Percentiles rank a stretch among this genome's conserved stretches.
Evolutionary conservation across 78 protist genomes (phyloP).

Genomic region (Bodo saltans): DNA sequence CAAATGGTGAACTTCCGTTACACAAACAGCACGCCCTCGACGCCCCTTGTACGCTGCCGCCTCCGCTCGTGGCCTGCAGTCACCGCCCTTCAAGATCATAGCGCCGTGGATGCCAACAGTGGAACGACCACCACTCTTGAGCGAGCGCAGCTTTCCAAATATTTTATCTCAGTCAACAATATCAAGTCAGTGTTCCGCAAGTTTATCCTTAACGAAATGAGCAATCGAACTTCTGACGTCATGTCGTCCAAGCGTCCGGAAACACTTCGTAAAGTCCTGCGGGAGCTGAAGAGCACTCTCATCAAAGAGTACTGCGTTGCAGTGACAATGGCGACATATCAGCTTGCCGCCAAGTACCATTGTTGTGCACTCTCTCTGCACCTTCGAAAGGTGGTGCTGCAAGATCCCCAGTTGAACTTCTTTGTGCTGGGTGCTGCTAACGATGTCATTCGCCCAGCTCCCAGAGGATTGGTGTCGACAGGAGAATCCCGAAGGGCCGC

Average conservation of each 20-base stretch:
- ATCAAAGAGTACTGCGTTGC: constrained; percentile 3
- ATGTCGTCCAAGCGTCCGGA: constrained; percentile 11
- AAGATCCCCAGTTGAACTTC: background rate
- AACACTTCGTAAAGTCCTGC: background rate
- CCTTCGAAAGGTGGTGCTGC: background rate
- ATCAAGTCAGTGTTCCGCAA: constrained; percentile 8
- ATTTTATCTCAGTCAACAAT: constrained; percentile 23
- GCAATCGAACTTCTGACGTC: background rate
- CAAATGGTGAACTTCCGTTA: too few relatives aligned
- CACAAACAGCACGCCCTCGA: too few relatives aligned
- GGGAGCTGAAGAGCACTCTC: constrained; percentile 7
- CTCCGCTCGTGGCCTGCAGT: too few relatives aligned
- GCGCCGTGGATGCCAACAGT: background rate
- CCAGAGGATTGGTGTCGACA: background rate
- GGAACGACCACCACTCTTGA: background rate
- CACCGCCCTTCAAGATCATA: background rate
- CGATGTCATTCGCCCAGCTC: background rate
- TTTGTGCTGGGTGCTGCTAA: background rate
- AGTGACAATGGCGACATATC: background rate
- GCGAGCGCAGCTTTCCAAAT: background rate
- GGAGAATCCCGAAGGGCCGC: background rate
- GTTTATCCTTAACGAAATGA: background rate
- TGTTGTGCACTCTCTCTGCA: background rate
- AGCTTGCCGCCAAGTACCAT: background rate
- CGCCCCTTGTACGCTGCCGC: too few relatives aligned